Conservation (phyloP, 2,329 filamentous ascomycete genomes). For the Hypoxylon sp. region DNA sequence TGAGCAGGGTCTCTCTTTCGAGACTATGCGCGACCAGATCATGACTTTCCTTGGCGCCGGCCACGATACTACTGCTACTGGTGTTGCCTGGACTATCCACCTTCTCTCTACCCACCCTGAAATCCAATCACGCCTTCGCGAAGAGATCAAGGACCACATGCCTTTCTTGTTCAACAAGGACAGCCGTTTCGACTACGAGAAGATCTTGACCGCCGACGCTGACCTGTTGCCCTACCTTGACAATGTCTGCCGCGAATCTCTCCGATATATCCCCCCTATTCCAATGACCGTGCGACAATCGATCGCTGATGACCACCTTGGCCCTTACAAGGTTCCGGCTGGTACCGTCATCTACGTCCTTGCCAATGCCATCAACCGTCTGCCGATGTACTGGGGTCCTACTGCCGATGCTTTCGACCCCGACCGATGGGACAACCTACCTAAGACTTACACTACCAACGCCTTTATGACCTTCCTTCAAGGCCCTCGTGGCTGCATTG, state of each 20-base stretch:
- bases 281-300: constrained; percentile 56
- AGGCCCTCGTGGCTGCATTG: constrained; percentile 44
- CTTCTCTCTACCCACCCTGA: constrained; percentile 51
- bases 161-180: constrained; percentile 51
- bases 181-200: constrained; percentile 43
- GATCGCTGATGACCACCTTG: constrained; percentile 50
- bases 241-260: constrained; percentile 56
- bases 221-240: constrained; percentile 55
- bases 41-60: constrained; percentile 54
- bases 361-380: constrained; percentile 52
- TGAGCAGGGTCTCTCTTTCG: constrained; percentile 49
- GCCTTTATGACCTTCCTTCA: constrained; percentile 48
- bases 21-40: constrained; percentile 50
- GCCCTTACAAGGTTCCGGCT: constrained; percentile 51
- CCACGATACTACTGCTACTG: constrained; percentile 56
- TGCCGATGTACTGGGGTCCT: constrained; percentile 52
- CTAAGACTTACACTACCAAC: constrained; percentile 49
- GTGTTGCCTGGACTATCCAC: constrained; percentile 54
- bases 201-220: constrained; percentile 47
- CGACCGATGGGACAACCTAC: constrained; percentile 53
- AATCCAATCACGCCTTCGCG: constrained; percentile 51
- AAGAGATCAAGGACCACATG: constrained; percentile 50
- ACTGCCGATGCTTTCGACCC: constrained; percentile 53
- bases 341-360: constrained; percentile 55
- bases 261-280: constrained; percentile 56